Evolutionary conservation across 768 basidiomycete genomes (phyloP), one percentile per base, ranked within the genome.

Genomic region (Inosperma sp.): DNA sequence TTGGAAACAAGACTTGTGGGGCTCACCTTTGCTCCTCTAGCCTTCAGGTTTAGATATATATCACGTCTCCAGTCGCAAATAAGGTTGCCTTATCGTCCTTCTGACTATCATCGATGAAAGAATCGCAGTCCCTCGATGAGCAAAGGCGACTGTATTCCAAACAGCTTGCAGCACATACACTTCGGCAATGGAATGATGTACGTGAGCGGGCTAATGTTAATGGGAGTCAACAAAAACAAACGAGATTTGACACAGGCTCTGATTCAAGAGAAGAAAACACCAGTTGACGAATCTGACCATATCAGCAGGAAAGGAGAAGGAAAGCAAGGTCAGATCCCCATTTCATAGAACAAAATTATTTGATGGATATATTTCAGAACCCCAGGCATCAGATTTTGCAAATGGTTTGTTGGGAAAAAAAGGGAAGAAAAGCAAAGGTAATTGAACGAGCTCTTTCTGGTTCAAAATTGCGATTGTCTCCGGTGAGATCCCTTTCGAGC

Each of bases 91-190:
- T 30, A 6, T 16, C 9, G 31, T 33, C 30, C 3, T 26, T 36
- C 21, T 43, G 23, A 17, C 41, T 59, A 27, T 23, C n/a, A n/a
- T 33, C 41, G 2, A 30, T 37, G 49, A 39, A 35, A 70, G 69
- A 67, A 61, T 64, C n/a, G 59, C 64, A 30, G 67, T 68, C 14
- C 5, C 4, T 68, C 26, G 70, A 75, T 53, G 70, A 74, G 46
- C 60, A 68, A 57, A 72, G 68, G 51, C 60, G 60, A 13, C 57
- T 62, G 19, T 76, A 78, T 48, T 69, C 74, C 3, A 64, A 63
- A 21, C 67, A 74, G 48, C 60, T 78, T 8, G 71, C 69, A 6
- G 72, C 62, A 3, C 62, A 76, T 55, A 78, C 76, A 2, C 61
- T 68, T 7, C 68, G 67, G 46, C 76, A 76, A 52, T 72, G 69